Evolutionary conservation across 805 yeast species (phyloP), one percentile per base, ranked within the genome.

Genomic region (Komagataella pseudopastoris): DNA sequence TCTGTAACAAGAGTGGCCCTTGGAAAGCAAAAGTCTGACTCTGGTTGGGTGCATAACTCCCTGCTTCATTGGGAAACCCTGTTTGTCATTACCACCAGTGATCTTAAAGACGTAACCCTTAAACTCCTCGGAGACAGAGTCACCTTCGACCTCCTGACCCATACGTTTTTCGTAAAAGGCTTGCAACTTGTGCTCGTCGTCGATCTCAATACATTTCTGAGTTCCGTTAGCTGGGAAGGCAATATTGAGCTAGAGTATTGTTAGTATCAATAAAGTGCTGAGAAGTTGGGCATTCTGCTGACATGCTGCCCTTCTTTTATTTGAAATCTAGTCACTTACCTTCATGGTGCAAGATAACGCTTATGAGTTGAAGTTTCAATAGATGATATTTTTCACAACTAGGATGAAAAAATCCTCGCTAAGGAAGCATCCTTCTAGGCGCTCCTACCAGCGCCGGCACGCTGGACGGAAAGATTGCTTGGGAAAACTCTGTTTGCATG

Each of bases 11-110:
- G 97, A 88, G 80, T 79, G 85, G 70, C 91, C 96, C 78, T 88
- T 83, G 65, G 96, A 75, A 71, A 93, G 81, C 72, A 93, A 83
- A 68, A 93, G 83, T 75, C 87, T 89, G 67, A 93, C 98, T 85
- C 99, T 95, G 84, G 95, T 89, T 78, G 99, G 98, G 81, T 88
- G 93, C 83, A 93, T 80, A 62, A 93, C 99, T 85, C 99, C 99
- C 80, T 95, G 99, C 79, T 90, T 93, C 99, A 95, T 93, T 79
- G 99, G 98, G 96, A 93, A 93, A 81, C 99, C 99, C 82, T 93
- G 99, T 81, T 93, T 93, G 81, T 93, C 99, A 86, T 93, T 93
- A 85, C 99, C 99, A 73, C 99, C 99, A 67, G 97, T 77, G 75
- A 93, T 90, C 82, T 85, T 95, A 87, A 93, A 90, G 71, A 88